Percentiles rank a stretch among this genome's conserved stretches.
These are phyloP conservation scores for Striga asiatica DNA, from an alignment of 257 asterid species.

Conservation along the genomic window DNA sequence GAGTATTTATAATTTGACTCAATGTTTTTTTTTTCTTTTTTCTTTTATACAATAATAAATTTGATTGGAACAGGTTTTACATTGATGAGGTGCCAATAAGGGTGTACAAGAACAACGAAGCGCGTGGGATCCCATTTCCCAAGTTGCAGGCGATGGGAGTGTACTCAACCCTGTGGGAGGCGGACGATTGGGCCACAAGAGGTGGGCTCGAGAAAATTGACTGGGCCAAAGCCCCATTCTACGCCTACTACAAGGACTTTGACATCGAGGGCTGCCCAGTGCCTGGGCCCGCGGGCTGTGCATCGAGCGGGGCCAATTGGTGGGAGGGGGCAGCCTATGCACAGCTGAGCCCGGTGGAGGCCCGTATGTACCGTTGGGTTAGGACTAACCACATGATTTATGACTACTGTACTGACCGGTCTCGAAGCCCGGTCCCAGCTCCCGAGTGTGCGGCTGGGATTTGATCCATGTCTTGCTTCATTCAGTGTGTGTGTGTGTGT, in stretches of 20 bases:
- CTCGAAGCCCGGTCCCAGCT: slow-evolving; percentile 46
- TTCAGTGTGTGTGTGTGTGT: neutral
- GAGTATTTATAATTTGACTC: neutral
- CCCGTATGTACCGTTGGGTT: slow-evolving; percentile 90
- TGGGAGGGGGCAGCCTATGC: slow-evolving; percentile 68
- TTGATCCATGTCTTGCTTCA: slow-evolving; percentile 2
- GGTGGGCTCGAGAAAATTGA: slow-evolving; percentile 80
- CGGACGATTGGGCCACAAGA: slow-evolving; percentile 91
- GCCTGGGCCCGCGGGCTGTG: slow-evolving; percentile 59
- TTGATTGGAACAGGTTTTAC: no score
- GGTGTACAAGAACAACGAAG: slow-evolving; percentile 77
- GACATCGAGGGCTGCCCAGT: slow-evolving; percentile 76
- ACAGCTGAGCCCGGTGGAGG: no score
- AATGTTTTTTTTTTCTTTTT: neutral
- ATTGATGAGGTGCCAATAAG: slow-evolving; percentile 71
- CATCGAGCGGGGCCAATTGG: slow-evolving; percentile 51
- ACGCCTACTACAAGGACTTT: slow-evolving; percentile 72
- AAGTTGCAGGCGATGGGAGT: slow-evolving; percentile 65
- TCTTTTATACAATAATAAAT: neutral
- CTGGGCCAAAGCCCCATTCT: slow-evolving; percentile 84
- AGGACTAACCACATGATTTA: slow-evolving; percentile 61
- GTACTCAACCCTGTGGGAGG: slow-evolving; percentile 83
- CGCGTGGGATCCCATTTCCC: slow-evolving; percentile 59
- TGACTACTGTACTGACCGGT: slow-evolving; percentile 78
- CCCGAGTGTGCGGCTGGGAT: slow-evolving; percentile 59